Evolutionary conservation across 352 stramenopile genomes (phyloP).

Genomic region (Phytophthora aleatoria): DNA sequence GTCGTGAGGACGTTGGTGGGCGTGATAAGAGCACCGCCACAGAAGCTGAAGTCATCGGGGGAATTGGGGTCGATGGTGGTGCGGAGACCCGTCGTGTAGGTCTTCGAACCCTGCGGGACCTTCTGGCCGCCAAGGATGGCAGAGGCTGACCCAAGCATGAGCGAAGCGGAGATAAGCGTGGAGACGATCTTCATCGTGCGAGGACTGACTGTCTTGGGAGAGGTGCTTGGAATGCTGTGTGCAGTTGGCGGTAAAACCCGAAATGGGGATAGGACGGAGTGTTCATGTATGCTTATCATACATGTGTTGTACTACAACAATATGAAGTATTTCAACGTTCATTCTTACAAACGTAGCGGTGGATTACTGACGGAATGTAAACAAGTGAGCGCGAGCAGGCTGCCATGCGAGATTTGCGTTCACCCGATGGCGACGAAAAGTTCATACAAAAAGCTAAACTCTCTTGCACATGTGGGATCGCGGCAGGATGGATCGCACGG

Average conservation of each 20-base stretch:
- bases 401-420: conserved; percentile 20
- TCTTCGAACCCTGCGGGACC: conserved; percentile 41
- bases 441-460: conserved; percentile 6
- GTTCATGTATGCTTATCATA: too few relatives aligned
- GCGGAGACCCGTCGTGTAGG: conserved; percentile 46
- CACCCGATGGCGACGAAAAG: neutral
- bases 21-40: conserved; percentile 26
- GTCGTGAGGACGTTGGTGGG: conserved; percentile 34
- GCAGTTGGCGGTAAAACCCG: conserved; percentile 18
- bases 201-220: neutral
- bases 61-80: conserved; percentile 27
- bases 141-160: conserved; percentile 23
- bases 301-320: too few relatives aligned
- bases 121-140: conserved; percentile 43
- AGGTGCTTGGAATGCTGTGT: conserved; percentile 8
- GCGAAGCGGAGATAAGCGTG: conserved; percentile 22
- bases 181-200: conserved; percentile 23
- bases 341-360: conserved; percentile 1
- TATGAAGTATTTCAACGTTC: neutral
- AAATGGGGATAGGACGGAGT: conserved; percentile 11
- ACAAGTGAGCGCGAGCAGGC: conserved; percentile 1
- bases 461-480: conserved; percentile 16
- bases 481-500: conserved; percentile 9
- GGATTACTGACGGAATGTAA: conserved; percentile 6
- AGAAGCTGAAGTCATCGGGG: conserved; percentile 26